A percentile compares a stretch with the other conserved stretches of the same genome.
Evolutionary conservation across 345 rosid genomes (phyloP).

Genomic region (Arabis hirsuta): DNA sequence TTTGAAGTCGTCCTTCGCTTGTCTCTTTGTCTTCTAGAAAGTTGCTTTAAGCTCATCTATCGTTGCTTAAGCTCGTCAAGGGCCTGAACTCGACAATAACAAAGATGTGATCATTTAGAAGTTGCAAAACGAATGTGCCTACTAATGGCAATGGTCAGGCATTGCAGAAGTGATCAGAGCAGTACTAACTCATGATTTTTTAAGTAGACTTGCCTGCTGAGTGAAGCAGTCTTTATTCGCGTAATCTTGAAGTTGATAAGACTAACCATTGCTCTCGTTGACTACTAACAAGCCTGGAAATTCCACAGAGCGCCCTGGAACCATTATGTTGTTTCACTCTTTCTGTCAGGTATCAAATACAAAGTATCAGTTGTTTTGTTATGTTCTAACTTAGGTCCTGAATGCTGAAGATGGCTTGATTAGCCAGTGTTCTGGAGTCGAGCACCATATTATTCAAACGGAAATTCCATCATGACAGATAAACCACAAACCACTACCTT

Average conservation of each 20-base stretch:
- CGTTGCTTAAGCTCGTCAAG: slow-evolving; percentile 5
- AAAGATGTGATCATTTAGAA: background rate
- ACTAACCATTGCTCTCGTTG: background rate
- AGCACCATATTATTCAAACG: no score
- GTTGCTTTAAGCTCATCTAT: background rate
- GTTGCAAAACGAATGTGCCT: slow-evolving; percentile 8
- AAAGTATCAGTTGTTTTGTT: no score
- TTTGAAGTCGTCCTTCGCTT: slow-evolving; percentile 7
- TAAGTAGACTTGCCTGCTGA: slow-evolving; percentile 31
- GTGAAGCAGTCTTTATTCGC: slow-evolving; percentile 1
- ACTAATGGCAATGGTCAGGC: slow-evolving; percentile 2
- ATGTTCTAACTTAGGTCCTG: no score
- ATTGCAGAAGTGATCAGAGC: background rate
- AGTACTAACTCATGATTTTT: background rate
- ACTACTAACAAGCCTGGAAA: background rate
- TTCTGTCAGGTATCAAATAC: background rate
- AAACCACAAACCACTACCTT: no score
- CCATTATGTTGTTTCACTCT: background rate
- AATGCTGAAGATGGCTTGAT: no score
- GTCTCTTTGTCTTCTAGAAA: slow-evolving; percentile 21
- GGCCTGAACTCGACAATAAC: slow-evolving; percentile 1
- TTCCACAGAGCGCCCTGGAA: slow-evolving; percentile 1
- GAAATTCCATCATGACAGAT: no score
- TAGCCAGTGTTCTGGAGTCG: no score
- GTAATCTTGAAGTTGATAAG: slow-evolving; percentile 17